Base-by-base conservation (phyloP, 805 yeast genomes). In the Pichia rugopelliculosa region DNA sequence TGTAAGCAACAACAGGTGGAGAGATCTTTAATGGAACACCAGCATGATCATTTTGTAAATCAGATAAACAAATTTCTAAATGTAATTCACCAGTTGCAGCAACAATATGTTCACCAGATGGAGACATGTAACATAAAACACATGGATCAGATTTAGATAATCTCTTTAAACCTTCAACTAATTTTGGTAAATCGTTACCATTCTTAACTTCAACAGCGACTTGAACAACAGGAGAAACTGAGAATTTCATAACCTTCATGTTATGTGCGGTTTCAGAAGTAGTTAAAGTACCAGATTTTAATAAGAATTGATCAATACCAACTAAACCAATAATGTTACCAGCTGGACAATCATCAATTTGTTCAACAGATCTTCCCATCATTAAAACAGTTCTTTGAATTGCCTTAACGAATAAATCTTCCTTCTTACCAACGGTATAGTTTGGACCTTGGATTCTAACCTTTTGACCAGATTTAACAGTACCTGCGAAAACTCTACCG, bases 1-100 rank as follows among this genome's bases (percentile, higher is more conserved):
- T 87, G 91, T 91, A 91, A 66, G 97, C 74, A 67, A 91, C 99
- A 64, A 91, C 96, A 61, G 99, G 98, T 67, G 95, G 95, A 57
- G 98, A 89, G 65, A 87, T 82, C 84, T 84, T 89, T 74, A 91
- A 84, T 75, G 99, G 99, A 70, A 91, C 79, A 86, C 97, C 98
- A 67, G 99, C 99, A 79, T 91, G 99, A 74, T 93, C 98, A 74
- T 93, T 81, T 79, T 89, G 95, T 72, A 91, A 84, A 77, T 91
- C 99, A 66, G 74, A 71, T 73, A 91, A 77, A 81, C 98, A 93
- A 76, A 91, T 91, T 79, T 91, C 99, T 80, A 91, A 82, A 75
- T 91, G 99, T 75, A 91, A 85, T 80, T 91, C 99, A 87, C 99
- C 99, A 67, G 98, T 88, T 77, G 96, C 96, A 67, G 98, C 98